These are phyloP conservation scores for Pseudogymnoascus sp. DNA, from an alignment of 2,329 filamentous ascomycete genomes.

Conservation along the genomic window DNA sequence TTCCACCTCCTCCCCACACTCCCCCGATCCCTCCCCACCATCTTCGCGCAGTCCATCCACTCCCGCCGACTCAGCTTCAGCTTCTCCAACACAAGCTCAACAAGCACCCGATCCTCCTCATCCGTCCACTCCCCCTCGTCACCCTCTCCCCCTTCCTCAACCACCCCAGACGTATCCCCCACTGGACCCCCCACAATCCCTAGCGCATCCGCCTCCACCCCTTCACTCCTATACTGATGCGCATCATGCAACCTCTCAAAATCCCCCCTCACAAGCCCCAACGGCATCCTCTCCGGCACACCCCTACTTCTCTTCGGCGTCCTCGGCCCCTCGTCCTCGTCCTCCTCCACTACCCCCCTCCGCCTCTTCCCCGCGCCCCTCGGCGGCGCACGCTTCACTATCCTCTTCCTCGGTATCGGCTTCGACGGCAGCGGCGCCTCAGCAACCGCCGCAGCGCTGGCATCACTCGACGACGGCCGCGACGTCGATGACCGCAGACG, in stretches of 20 bases:
- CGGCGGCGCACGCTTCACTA: constrained; percentile 44
- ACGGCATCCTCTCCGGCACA: constrained; percentile 52
- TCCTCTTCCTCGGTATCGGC: constrained; percentile 30
- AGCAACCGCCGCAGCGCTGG: constrained; percentile 21
- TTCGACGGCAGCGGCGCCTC: neutral
- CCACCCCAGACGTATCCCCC: constrained; percentile 24
- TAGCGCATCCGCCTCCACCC: neutral
- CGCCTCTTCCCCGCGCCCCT: constrained; percentile 48
- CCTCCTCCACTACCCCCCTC: constrained; percentile 30
- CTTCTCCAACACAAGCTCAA: constrained; percentile 63
- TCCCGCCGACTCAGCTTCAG: constrained; percentile 56
- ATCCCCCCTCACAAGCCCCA: constrained; percentile 52
- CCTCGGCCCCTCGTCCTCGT: constrained; percentile 24
- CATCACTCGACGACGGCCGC: constrained; percentile 17
- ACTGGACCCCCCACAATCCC: constrained; percentile 35
- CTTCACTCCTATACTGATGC: constrained; percentile 5
- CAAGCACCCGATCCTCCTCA: constrained; percentile 57
- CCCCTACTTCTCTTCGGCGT: constrained; percentile 56
- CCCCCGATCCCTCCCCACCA: constrained; percentile 52
- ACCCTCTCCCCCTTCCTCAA: constrained; percentile 38
- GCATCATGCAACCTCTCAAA: constrained; percentile 45
- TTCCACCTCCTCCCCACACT: constrained; percentile 56
- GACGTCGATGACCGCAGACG: constrained; percentile 43
- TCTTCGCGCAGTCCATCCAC: constrained; percentile 61
- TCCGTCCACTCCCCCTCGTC: constrained; percentile 46